Evolutionary conservation across 164 flowering plant genomes (phyloP), one percentile per base, ranked within the genome.

Genomic region (Houttuynia cordata): DNA sequence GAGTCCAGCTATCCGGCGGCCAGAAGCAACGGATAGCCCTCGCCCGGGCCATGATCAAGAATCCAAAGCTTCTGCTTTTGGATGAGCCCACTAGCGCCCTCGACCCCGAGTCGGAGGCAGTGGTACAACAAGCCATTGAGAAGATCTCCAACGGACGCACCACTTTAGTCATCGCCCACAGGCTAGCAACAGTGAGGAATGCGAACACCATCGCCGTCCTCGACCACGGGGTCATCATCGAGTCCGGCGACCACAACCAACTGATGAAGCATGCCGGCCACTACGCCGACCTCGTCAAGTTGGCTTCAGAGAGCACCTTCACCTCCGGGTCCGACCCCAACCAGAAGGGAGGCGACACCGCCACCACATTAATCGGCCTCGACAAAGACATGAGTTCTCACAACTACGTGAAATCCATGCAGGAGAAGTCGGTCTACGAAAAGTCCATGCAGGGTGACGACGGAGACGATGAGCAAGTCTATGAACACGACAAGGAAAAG

Each of bases 21-120:
- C 94, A 87, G 62, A 87, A 84, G 62, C 91, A 87, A 68, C 60
- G 88, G n/a, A 84, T 87, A 49, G 88, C 95, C 23, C 65, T 87
- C 2, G 91, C 95, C 45, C 63, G 91, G 55, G 91, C 88, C 20
- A 77, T 87, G 79, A 71, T 85, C 47, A 81, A 81, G 63, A 78
- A 81, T 40, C 91, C 91, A 1, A 76, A 53, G 59, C 74, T 85
- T 60, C 85, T 85, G 60, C 83, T 87, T n/a, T 64, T 87, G 45
- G 95, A 87, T 51, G 95, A 87, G 71, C 78, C 95, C 39, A 87
- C 95, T 21, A 87, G 95, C 67, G 91, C 95, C 15, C 52, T 85
- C 10, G 94, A 87, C 39, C 67, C 91, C 3, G 85, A 83, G 54
- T 81, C 91, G 4, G 88, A 87, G 67, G 18, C 72, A 25, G 54